Base-by-base conservation (phyloP, 176 grass and related monocot genomes). In the Hordeum vulgare region DNA sequence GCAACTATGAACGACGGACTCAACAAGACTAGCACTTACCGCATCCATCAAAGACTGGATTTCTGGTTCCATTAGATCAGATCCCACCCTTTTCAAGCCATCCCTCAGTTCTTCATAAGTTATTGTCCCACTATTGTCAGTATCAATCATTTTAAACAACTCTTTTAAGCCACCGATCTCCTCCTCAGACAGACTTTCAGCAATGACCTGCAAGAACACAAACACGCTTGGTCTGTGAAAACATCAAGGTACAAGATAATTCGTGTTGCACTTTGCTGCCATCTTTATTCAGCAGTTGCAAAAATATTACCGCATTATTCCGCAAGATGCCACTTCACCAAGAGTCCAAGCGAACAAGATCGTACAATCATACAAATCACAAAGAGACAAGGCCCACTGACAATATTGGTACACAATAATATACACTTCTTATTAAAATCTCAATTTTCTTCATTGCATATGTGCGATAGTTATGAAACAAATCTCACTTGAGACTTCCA, bases 81-180 rank as follows among this genome's bases (percentile, higher is more conserved):
- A 95, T 17, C 95, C 92, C 58, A 98, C 95, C 72, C 86, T 94
- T 93, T 84, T 98, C 75, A 98, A 74, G 21, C 95, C 95, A 53
- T 90, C 63, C 60, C 91, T 98, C 34, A 98, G 86, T 83, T 97
- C 95, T 71, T 97, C 95, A 72, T 93, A 93, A 78, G 95, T 97
- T 74, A 97, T 97, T 21, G 95, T 94, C 29, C 95, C 95, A 75
- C 95, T 97, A 73, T 91, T 93, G 85, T 97, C 95, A 75, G 95
- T 97, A 61, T 97, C 95, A 2, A 97, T 97, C 95, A 97, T 97
- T 81, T 94, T 97, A 86, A 97, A 97, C 84, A 97, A 60, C 67
- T 97, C 95, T 76, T 90, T 97, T 75, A 97, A 88, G 45, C 95
- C 95, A 45, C 90, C 95, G 60, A 97, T 97, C 84, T 97, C 95